Conservation (phyloP, 192 early-diverging fungal genomes). For the Coemansia sp. region DNA sequence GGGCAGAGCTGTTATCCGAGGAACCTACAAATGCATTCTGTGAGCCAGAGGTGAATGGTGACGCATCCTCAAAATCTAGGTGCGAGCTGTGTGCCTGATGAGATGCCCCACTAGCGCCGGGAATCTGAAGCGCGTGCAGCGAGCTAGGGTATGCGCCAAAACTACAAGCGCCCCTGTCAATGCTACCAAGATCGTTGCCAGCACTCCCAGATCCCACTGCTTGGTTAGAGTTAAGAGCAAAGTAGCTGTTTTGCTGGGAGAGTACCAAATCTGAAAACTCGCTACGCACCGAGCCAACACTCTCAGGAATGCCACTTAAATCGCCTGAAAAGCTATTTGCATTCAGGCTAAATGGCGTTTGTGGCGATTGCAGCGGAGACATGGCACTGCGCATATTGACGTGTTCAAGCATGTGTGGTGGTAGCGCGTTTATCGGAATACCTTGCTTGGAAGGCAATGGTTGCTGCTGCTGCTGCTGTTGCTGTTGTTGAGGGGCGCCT, state of each 20-base stretch:
- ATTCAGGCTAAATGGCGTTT: background rate
- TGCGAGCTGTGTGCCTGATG: too few relatives aligned
- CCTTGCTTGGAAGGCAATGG: too few relatives aligned
- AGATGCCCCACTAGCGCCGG: too few relatives aligned
- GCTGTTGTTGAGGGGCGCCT: too few relatives aligned
- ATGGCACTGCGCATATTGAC: constrained; percentile 4
- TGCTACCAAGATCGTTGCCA: too few relatives aligned
- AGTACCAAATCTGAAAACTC: constrained; percentile 9
- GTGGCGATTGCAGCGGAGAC: background rate
- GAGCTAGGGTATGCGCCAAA: background rate
- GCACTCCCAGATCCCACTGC: too few relatives aligned
- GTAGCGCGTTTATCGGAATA: constrained; percentile 26
- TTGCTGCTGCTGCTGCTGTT: too few relatives aligned
- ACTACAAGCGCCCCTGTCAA: background rate
- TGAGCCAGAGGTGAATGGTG: too few relatives aligned
- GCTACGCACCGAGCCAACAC: constrained; percentile 14
- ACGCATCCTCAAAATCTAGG: too few relatives aligned
- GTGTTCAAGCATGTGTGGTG: constrained; percentile 15
- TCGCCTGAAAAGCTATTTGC: background rate
- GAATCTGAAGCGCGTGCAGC: constrained; percentile 8
- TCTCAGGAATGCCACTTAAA: constrained; percentile 3
- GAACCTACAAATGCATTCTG: too few relatives aligned
- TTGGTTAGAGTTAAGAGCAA: too few relatives aligned
- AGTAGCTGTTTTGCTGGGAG: too few relatives aligned
- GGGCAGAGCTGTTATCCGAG: background rate